Evolutionary conservation across 768 basidiomycete genomes (phyloP), one percentile per base, ranked within the genome.

Genomic region (Amanita exitialis): DNA sequence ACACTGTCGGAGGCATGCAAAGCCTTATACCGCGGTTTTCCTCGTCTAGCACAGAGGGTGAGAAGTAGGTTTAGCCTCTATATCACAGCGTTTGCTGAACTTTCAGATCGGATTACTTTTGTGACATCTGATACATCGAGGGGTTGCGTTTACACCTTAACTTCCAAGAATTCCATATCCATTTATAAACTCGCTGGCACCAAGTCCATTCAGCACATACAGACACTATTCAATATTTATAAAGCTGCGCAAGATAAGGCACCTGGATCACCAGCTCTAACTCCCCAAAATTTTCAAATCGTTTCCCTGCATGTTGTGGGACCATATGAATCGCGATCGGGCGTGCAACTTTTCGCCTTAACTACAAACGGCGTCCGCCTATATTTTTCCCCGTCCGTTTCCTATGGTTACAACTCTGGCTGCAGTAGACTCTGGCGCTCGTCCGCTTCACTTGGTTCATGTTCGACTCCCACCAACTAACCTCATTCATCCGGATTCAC

Each of bases 351-450:
- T 8, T 71, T 96, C 44, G 91, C 86, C 1, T 67, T 94, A 43
- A 91, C 92, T 20, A 71, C 75, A 25, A 92, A 84, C 47, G 93
- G 90, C 10, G 79, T 86, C 3, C 82, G 94, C 45, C 72, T 95
- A 1, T 97, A 90, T 70, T 91, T 96, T 62, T 77, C 77, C 1
- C 76, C 84, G 3, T 69, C 76, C 3, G 66, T 68, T 46, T 64
- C 68, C 18, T 77, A 76, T 55, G 68, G 69, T 20, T 83, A 80
- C 62, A 61, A 59, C 16, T 63, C 67, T 15, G 60, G 56, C n/a
- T 55, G 49, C 61, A 53, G 42, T 30, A 15, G 50, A 51, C 25
- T 49, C 57, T 53, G 63, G 64, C 45, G 54, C 59, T 36, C 67
- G 79, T 21, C 66, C 75, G 34, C 70, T 91, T 34, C 79, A 85